phyloP scores from a whole-genome alignment of 1,284 basidiomycete species.

The Cutaneotrichosporon spelunceum region DNA sequence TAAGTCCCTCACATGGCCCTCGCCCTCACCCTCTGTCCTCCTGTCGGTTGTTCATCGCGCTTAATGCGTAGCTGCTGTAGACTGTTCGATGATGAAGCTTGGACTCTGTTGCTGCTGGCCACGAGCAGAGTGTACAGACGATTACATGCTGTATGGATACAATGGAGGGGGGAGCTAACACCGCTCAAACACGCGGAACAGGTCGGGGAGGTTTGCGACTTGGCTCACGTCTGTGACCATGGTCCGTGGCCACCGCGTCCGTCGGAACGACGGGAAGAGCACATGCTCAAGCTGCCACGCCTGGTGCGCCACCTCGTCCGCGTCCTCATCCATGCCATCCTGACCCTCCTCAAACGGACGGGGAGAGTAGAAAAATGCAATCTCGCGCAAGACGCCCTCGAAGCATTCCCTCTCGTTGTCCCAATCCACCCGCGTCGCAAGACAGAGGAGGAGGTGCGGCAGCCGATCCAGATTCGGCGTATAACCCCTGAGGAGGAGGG shows the following conservation, averaged over 20 bases:
- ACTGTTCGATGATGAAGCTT: neutral
- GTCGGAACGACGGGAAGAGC: conserved; percentile 75
- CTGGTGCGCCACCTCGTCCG: conserved; percentile 54
- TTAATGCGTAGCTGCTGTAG: neutral
- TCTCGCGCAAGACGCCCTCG: conserved; percentile 74
- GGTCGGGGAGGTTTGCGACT: conserved; percentile 77
- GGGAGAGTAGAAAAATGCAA: conserved; percentile 86
- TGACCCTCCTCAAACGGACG: conserved; percentile 42
- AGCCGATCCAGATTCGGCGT: conserved; percentile 80
- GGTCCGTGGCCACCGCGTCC: conserved; percentile 50
- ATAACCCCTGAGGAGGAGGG: conserved; percentile 76
- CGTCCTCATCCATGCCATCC: conserved; percentile 25
- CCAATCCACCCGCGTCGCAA: conserved; percentile 89
- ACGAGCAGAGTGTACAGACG: no score
- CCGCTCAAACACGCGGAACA: conserved; percentile 86
- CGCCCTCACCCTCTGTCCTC: neutral
- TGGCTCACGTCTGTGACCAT: conserved; percentile 62
- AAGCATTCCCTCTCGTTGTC: conserved; percentile 80
- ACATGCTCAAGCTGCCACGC: conserved; percentile 84
- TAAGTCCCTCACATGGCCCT: neutral
- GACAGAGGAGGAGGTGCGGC: conserved; percentile 77
- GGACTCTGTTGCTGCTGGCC: neutral
- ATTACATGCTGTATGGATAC: neutral
- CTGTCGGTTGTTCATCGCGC: neutral
- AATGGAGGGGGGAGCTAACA: conserved; percentile 55